Evolutionary conservation across 768 basidiomycete species (phyloP).

Genomic region (Suillus variegatus): DNA sequence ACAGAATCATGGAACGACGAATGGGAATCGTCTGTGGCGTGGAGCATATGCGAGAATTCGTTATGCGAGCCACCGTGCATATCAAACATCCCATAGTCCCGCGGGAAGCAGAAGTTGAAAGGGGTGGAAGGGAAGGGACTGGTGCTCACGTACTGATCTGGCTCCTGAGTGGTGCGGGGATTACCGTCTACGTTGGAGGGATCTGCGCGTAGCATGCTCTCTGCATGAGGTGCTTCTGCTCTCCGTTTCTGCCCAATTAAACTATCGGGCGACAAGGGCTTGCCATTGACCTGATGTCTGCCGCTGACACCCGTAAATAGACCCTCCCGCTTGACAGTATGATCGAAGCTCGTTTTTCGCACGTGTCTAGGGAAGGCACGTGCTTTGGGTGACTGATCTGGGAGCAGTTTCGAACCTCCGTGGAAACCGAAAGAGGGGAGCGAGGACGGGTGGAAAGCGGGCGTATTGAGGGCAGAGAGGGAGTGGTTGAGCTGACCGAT

Average conservation of each 20-base stretch:
- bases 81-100: constrained; percentile 67
- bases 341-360: constrained; percentile 94
- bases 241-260: constrained; percentile 74
- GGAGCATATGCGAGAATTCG: constrained; percentile 36
- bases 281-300: constrained; percentile 81
- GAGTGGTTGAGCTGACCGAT: constrained; percentile 39
- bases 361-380: constrained; percentile 81
- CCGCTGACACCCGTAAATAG: constrained; percentile 60
- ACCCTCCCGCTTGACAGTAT: constrained; percentile 75
- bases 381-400: constrained; percentile 38
- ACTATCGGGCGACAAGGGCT: constrained; percentile 65
- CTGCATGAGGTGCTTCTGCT: constrained; percentile 78
- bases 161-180: constrained; percentile 31
- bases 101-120: constrained; percentile 74
- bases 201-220: constrained; percentile 80
- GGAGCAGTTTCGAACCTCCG: constrained; percentile 44
- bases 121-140: constrained; percentile 65
- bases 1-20: constrained; percentile 33
- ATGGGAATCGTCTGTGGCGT: constrained; percentile 28
- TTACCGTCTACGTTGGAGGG: constrained; percentile 55
- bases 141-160: constrained; percentile 40
- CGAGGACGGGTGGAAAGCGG: constrained; percentile 66
- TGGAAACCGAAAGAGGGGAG: constrained; percentile 72
- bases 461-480: constrained; percentile 44
- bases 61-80: constrained; percentile 38